Conservation (phyloP, 2,329 filamentous ascomycete genomes). For the Nakataea oryzae region DNA sequence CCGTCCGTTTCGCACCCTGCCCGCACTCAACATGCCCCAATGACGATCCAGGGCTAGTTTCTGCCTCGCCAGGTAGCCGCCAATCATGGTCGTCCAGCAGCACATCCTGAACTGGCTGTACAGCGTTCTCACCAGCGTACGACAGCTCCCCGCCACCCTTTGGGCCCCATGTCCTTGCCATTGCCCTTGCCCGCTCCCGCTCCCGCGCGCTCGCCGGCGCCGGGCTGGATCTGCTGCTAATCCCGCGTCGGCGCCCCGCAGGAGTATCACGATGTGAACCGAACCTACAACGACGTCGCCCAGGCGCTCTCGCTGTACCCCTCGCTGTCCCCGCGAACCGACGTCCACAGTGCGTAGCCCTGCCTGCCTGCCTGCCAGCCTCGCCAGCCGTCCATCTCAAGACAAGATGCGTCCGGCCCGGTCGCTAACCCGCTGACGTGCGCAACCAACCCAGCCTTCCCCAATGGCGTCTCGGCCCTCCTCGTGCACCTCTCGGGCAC, state of each 20-base stretch:
- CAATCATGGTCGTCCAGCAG: conserved; percentile 64
- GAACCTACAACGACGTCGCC: conserved; percentile 85
- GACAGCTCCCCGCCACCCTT: conserved; percentile 9
- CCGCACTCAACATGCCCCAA: not conserved
- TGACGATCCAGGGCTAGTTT: not conserved
- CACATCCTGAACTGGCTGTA: conserved; percentile 93
- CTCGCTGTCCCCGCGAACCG: conserved; percentile 73
- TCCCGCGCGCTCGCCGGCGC: not conserved
- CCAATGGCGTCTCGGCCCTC: conserved; percentile 77
- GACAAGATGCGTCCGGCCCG: too few species aligned
- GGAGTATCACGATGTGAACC: conserved; percentile 90
- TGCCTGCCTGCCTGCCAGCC: not conserved
- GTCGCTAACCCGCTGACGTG: conserved; percentile 11
- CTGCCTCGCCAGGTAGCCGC: not conserved
- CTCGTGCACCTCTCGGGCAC: conserved; percentile 82
- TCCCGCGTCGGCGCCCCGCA: conserved; percentile 24
- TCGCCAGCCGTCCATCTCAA: too few species aligned
- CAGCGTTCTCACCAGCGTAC: conserved; percentile 71
- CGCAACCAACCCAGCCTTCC: conserved; percentile 52
- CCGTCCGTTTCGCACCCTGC: too few species aligned
- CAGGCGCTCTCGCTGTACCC: conserved; percentile 71
- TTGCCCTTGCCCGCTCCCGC: not conserved
- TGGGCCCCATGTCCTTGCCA: not conserved
- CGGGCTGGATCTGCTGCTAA: conserved; percentile 3
- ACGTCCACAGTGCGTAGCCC: conserved; percentile 72